Percentiles rank a stretch among this genome's conserved stretches.
Conservation (phyloP, 257 asterid species). For the Solanum bulbocastanum region DNA sequence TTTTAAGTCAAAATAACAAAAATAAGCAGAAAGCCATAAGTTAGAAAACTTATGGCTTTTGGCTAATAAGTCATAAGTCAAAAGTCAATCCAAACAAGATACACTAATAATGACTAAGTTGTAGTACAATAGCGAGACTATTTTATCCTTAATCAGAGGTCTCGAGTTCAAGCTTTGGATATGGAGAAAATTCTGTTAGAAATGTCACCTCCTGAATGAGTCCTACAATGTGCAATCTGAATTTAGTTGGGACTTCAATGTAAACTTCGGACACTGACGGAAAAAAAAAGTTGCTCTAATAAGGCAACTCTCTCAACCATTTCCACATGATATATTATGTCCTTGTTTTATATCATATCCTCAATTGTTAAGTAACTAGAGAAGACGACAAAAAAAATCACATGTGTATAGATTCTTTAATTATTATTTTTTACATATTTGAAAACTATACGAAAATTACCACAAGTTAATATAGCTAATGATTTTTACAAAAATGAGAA, state of each 20-base stretch:
- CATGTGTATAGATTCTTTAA: background rate
- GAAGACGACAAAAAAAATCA: background rate
- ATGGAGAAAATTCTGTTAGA: too few species aligned
- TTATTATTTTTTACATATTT: background rate
- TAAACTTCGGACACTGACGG: accelerated
- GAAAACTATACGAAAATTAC: background rate
- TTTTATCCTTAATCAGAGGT: accelerated
- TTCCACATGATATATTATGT: background rate
- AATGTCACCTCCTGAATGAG: too few species aligned
- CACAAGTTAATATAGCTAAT: background rate
- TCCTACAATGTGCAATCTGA: too few species aligned
- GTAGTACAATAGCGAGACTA: too few species aligned
- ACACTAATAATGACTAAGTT: background rate
- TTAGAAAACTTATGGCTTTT: too few species aligned
- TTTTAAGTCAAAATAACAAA: too few species aligned
- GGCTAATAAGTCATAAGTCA: too few species aligned
- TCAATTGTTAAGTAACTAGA: background rate
- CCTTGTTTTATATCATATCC: background rate
- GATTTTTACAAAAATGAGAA: background rate
- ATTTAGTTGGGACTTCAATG: too few species aligned
- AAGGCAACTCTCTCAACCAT: background rate
- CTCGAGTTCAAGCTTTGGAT: accelerated
- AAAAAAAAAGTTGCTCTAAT: background rate
- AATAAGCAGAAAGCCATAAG: too few species aligned
- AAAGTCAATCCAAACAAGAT: too few species aligned